Evolutionary conservation across 306 rosid species (phyloP), one percentile per base, ranked within the genome.

Genomic region (Dalbergia oliveri): DNA sequence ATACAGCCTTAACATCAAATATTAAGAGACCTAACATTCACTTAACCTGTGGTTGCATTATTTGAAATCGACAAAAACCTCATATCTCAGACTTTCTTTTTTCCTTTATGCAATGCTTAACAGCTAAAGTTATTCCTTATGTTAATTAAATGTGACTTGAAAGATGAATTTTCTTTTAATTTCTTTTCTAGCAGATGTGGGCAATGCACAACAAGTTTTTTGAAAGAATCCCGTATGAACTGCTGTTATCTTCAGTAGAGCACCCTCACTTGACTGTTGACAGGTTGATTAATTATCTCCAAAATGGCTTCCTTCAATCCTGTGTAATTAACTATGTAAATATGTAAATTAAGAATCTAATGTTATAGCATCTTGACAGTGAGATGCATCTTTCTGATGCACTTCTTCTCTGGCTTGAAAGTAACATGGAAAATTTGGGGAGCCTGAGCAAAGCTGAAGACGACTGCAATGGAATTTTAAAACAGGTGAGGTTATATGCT

Each of bases 381-480:
- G 98, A 93, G 81, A 84, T 89, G 93, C 86, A 88, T 88, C 89
- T 93, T 73, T 80, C 78, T 47, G 85, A 88, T 69, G 94, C 91
- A 54, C 90, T 93, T 84, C 79, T 87, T 70, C 78, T 84, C 72
- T 93, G 98, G 98, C 70, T 91, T 57, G 87, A 84, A 66, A 87
- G 85, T 71, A 82, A 85, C 69, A 16, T 59, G 65, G 84, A 81
- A 75, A 56, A 72, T 50, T 77, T 73, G 84, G 91, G 88, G 84
- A 81, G 60, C 78, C 66, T 14, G 63, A 79, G 77, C 75, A 61
- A 66, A 78, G 56, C 62, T 57, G 90, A 86, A 58, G 81, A 69
- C 54, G 72, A 59, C 78, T 80, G 73, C 76, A 61, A 49, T 50
- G 79, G 18, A 75, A 65, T 93, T 77, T 82, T 93, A 78, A 84